Base-by-base conservation (phyloP, 768 basidiomycete genomes). In the Hericium coralloides region DNA sequence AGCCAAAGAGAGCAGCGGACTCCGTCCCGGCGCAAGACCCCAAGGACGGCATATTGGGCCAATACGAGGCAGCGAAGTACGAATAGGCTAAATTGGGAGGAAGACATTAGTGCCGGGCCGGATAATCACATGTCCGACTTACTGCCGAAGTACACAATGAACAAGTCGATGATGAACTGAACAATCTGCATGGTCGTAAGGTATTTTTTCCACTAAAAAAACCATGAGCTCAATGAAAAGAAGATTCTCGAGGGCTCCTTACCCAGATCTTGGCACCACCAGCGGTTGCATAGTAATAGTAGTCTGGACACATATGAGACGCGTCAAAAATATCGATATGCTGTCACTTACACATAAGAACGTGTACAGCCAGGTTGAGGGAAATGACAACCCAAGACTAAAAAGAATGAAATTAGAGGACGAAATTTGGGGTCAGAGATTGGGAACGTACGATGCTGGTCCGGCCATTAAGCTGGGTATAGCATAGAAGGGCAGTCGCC, bases 201-300 rank as follows among this genome's bases (percentile, higher is more conserved):
- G 73, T 99, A 94, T 72, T 94, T 94, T 79, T 99, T 99, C 97
- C 97, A 99, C 95, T 95, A 65, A 22, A 50, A 22, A 43, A 5
- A 61, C 54, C 31, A 31, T 31, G 31, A 66, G 54, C 36, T 6
- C n/a, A 25, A 43, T 23, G 38, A 12, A 39, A 31, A 12, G 18
- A 15, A 22, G 20, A 15, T 15, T 2, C 15, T 4, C 9, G 25
- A 25, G 36, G n/a, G 4, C 12, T 22, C 69, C 79, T 54, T 72
- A 94, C 93, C 94, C 97, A 98, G 73, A 98, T 92, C 74, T 79
- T 91, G 67, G 88, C 89, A 60, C 97, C 97, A 67, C 95, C 93
- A 52, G 97, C 94, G 52, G 97, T 98, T 23, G 94, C 94, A 73
- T 89, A 98, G 76, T 99, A 99, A 75, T 99, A 99, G 73, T 98